Evolutionary conservation across 495 filamentous ascomycete species (phyloP).

Genomic region (Rhypophila decipiens): DNA sequence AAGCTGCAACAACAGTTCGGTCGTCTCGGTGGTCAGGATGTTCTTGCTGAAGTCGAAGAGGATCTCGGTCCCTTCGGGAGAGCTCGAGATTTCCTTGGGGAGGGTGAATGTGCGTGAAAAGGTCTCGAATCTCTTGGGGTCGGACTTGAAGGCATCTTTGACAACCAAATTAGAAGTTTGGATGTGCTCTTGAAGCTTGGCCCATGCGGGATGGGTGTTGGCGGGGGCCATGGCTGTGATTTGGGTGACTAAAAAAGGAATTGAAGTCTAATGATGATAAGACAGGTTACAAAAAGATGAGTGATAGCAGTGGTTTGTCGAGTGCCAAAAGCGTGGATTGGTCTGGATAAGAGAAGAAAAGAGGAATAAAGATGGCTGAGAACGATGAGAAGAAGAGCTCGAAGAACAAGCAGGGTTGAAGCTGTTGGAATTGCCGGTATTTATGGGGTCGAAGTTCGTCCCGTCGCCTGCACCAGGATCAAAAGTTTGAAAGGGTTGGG

Average conservation of each 20-base stretch:
- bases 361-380: too few relatives aligned
- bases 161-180: slow-evolving; percentile 78
- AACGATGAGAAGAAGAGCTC: not conserved
- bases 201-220: slow-evolving; percentile 76
- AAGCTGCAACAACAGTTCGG: slow-evolving; percentile 77
- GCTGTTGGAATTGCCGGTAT: too few relatives aligned
- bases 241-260: not conserved
- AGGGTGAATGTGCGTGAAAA: slow-evolving; percentile 82
- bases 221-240: slow-evolving; percentile 54
- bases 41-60: slow-evolving; percentile 99
- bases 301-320: too few relatives aligned
- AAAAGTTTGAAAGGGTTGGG: not conserved
- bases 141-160: slow-evolving; percentile 85
- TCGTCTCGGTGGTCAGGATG: slow-evolving; percentile 87
- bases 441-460: not conserved
- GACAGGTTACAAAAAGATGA: too few relatives aligned
- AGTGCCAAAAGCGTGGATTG: too few relatives aligned
- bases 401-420: not conserved
- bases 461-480: too few relatives aligned
- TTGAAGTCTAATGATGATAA: not conserved
- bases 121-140: slow-evolving; percentile 84
- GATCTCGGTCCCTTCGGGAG: slow-evolving; percentile 53
- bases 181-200: slow-evolving; percentile 83
- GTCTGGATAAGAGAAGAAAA: too few relatives aligned
- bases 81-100: slow-evolving; percentile 56